phyloP scores from a whole-genome alignment of 2,329 filamentous ascomycete genomes.

The Fusarium ramigenum region DNA sequence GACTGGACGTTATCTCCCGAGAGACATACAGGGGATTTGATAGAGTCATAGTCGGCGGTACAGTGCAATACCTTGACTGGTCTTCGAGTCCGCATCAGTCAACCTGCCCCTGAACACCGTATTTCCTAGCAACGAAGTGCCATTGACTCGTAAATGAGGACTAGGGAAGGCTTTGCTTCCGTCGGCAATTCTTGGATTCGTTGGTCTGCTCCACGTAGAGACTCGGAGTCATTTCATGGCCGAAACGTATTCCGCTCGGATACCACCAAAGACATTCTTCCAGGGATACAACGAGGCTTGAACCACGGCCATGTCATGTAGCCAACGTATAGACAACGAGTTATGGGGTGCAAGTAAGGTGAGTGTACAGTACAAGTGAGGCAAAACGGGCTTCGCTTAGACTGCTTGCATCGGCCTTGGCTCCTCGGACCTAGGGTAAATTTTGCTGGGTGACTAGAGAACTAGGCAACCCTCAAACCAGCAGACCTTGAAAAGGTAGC shows the following conservation, averaged over 20 bases:
- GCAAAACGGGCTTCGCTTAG: neutral
- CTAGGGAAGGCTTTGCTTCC: neutral
- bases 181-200: slow-evolving; percentile 27
- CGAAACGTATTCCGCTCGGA: slow-evolving; percentile 2
- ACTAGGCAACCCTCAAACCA: neutral
- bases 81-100: slow-evolving; percentile 5
- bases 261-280: neutral
- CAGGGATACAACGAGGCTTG: slow-evolving; percentile 3
- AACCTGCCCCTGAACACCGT: slow-evolving; percentile 18
- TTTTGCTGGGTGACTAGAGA: neutral
- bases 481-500: slow-evolving; percentile 1
- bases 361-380: slow-evolving; percentile 4
- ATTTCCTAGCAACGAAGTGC: slow-evolving; percentile 21
- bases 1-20: slow-evolving; percentile 13
- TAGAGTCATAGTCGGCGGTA: slow-evolving; percentile 5
- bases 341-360: neutral
- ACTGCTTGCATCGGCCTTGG: neutral
- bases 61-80: neutral
- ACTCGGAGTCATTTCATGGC: slow-evolving; percentile 3
- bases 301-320: slow-evolving; percentile 3
- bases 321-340: slow-evolving; percentile 8
- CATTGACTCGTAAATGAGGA: slow-evolving; percentile 14
- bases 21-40: slow-evolving; percentile 15
- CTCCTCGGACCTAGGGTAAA: neutral
- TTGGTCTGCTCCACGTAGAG: slow-evolving; percentile 9